These are phyloP conservation scores for Blastomyces parvus DNA, from an alignment of 2,329 filamentous ascomycete genomes.

Conservation along the genomic window DNA sequence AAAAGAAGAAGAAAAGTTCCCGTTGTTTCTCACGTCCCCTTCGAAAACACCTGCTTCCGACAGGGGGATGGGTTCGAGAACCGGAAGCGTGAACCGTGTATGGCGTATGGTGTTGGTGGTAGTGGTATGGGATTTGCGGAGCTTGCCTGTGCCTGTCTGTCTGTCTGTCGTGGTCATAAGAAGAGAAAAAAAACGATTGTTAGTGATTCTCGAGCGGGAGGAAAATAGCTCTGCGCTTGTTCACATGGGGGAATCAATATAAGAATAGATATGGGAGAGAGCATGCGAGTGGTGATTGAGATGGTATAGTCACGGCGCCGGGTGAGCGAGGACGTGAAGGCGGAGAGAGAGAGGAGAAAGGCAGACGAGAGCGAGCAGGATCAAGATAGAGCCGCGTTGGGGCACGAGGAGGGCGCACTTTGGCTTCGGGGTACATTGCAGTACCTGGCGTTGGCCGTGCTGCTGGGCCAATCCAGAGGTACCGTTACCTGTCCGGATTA, in stretches of 20 bases:
- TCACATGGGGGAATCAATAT: not conserved
- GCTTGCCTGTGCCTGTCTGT: not conserved
- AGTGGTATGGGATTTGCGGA: not conserved
- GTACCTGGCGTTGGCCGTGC: not conserved
- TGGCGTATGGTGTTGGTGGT: not conserved
- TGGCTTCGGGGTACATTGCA: no score
- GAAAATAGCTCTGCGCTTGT: not conserved
- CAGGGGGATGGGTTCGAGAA: not conserved
- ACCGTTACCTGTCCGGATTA: not conserved
- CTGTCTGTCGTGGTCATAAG: no score
- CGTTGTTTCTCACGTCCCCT: not conserved
- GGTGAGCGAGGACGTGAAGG: no score
- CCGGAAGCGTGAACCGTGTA: not conserved
- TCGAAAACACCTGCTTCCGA: not conserved
- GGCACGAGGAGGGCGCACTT: no score
- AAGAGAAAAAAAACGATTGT: not conserved
- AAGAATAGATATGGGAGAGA: not conserved
- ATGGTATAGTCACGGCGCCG: no score
- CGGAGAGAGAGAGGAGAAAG: not conserved
- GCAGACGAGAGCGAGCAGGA: no score
- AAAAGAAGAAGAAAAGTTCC: not conserved
- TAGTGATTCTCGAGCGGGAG: not conserved
- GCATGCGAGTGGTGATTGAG: no score
- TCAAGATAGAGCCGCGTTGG: no score
- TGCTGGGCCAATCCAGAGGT: not conserved